A percentile compares a stretch with the other conserved stretches of the same genome.
These are phyloP conservation scores for Mediolabrus comicus DNA, from an alignment of 108 stramenopile species.

Conservation along the genomic window DNA sequence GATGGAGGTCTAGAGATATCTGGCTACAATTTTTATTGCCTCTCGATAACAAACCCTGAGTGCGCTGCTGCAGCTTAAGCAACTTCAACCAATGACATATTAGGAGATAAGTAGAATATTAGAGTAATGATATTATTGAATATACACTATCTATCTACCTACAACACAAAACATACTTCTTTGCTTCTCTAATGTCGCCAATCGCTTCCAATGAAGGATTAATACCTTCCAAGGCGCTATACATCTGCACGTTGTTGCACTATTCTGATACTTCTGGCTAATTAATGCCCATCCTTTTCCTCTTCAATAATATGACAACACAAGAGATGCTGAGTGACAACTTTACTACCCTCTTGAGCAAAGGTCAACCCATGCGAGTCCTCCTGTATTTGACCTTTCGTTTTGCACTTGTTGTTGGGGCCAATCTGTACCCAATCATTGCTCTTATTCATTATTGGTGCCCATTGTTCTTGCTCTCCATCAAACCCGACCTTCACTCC, in stretches of 20 bases:
- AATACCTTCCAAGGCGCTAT: background rate
- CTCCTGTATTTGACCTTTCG: background rate
- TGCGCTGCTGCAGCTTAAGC: slow-evolving; percentile 51
- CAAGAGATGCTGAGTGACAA: background rate
- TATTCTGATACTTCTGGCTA: slow-evolving; percentile 32
- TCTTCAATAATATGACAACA: background rate
- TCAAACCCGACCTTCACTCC: background rate
- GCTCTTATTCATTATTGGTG: background rate
- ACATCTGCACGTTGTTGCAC: slow-evolving; percentile 32
- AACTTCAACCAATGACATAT: no score
- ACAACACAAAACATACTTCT: background rate
- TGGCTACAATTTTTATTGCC: slow-evolving; percentile 58
- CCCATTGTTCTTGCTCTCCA: slow-evolving; percentile 3
- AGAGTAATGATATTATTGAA: no score
- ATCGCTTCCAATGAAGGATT: background rate
- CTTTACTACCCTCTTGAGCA: background rate
- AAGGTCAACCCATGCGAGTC: background rate
- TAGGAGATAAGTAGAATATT: no score
- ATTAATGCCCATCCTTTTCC: slow-evolving; percentile 25
- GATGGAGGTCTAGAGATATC: slow-evolving; percentile 44
- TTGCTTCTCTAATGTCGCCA: background rate
- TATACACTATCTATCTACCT: no score
- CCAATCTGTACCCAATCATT: background rate
- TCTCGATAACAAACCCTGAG: slow-evolving; percentile 48
- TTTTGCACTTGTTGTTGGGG: background rate